Evolutionary conservation across 352 stramenopile species (phyloP), one percentile per base, ranked within the genome.

Genomic region (Pythium utonaiense): DNA sequence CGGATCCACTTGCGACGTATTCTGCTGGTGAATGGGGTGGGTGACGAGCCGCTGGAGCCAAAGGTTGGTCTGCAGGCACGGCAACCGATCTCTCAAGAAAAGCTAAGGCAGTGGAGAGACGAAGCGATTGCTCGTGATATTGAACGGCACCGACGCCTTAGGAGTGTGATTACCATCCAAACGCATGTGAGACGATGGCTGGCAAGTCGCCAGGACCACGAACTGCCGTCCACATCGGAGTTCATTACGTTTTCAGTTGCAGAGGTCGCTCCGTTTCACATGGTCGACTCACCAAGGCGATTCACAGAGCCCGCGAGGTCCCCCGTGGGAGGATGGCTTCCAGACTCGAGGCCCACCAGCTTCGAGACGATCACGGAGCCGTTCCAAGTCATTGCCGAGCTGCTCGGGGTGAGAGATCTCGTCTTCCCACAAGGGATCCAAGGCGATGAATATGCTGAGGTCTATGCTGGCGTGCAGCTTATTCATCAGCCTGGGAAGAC

Each of bases 1-100:
- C 57, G 53, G 17, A 71, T 71, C 40, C 53, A 60, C 24, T 34
- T 71, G 47, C 58, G 48, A 28, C 45, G 34, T 0, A 34, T 71
- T 21, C 30, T 71, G 44, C 53, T 71, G 7, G 25, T 31, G 12
- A 44, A 62, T 12, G 51, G 33, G 7, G 42, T 17, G 7, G 8
- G 3, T 17, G 31, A 33, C 8, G 22, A 24, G 17, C 9, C 6
- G 25, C 2, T 5, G 49, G 7, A 47, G 12, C 8, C 48, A 3
- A 38, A 17, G 9, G 36, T 9, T 19, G 8, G 57, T 17, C 13
- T 25, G 21, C 14, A 17, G 24, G 25, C 9, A 9, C 13, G n/a
- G 33, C 16, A 14, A 5, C 40, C 22, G 27, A 7, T 28, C 3
- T 33, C 31, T 3, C 3, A 31, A 6, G 34, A 49, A 0, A 9